Evolutionary conservation across 208 protist genomes (phyloP), one percentile per base, ranked within the genome.

Genomic region (Phytomonas serpens): DNA sequence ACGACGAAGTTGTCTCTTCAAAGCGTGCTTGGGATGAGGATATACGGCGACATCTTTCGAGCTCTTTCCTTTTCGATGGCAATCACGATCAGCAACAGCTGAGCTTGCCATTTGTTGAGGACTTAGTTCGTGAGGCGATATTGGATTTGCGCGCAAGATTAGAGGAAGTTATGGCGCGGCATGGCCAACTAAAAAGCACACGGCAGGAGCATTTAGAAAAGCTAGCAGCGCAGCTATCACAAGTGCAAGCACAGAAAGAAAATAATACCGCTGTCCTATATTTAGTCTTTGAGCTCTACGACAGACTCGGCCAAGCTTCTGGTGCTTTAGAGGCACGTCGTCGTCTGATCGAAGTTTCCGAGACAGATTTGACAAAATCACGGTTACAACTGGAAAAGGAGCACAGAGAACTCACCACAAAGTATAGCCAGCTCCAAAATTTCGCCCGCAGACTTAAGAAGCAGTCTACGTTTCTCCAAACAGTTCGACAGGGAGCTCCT

Each of bases 311-410:
- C 16, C 30, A 30, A 19, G 52, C 69, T 27, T 31, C 51, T 40
- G 30, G 27, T 16, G 11, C 33, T 27, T 1, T 67, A 40, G 61
- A 73, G 30, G 51, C 13, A 57, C 36, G 42, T 36, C 33, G 30
- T 29, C 29, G 37, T 32, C 38, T 40, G 69, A 23, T 73, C 52
- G 69, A 73, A 42, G 34, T 67, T 13, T 37, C 61, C n/a, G 52
- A 29, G 27, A 30, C 51, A 10, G 69, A 73, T 47, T 4, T 40
- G n/a, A 27, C 0, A 30, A 51, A 36, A 63, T 33, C 34, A 42
- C 69, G 57, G 16, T 0, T 27, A 57, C 69, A 67, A 30, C 1
- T 52, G n/a, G 69, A 34, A 32, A 30, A 67, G 19, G 57, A 67
- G 30, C 29, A 40, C 33, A 19, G 19, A 14, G 52, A 29, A 32